Evolutionary conservation across 495 filamentous ascomycete species (phyloP).

Genomic region (Aspergillus panamensis): DNA sequence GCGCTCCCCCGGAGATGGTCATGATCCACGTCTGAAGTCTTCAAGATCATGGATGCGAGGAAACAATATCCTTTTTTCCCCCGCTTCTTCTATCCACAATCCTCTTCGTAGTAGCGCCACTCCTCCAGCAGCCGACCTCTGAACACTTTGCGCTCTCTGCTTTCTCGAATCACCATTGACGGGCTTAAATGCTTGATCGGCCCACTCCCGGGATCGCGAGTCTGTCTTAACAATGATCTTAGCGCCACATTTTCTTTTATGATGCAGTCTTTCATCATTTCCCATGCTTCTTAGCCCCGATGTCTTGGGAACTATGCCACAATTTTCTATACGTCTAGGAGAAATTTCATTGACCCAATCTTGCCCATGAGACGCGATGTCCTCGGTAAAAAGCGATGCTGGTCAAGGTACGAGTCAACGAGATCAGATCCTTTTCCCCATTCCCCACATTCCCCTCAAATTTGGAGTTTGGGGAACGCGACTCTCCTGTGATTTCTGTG

Average conservation of each 20-base stretch:
- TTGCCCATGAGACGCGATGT: slow-evolving; percentile 33
- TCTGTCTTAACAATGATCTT: slow-evolving; percentile 3
- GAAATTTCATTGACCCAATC: slow-evolving; percentile 13
- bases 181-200: slow-evolving; percentile 6
- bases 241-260: slow-evolving; percentile 16
- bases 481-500: neutral
- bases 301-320: neutral
- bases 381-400: slow-evolving; percentile 30
- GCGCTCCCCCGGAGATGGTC: neutral
- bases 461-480: neutral
- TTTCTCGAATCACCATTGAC: slow-evolving; percentile 1
- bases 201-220: slow-evolving; percentile 7
- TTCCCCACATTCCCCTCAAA: slow-evolving; percentile 1
- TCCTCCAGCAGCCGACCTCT: neutral
- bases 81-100: slow-evolving; percentile 7
- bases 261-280: slow-evolving; percentile 6
- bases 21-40: neutral
- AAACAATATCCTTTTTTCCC: neutral
- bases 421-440: neutral
- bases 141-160: neutral
- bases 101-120: neutral
- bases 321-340: neutral
- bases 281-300: neutral
- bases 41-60: neutral
- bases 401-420: slow-evolving; percentile 21